Percentiles rank a stretch among this genome's conserved stretches.
These are phyloP conservation scores for Talaromyces sp. DNA, from an alignment of 2,329 filamentous ascomycete genomes.

Conservation along the genomic window DNA sequence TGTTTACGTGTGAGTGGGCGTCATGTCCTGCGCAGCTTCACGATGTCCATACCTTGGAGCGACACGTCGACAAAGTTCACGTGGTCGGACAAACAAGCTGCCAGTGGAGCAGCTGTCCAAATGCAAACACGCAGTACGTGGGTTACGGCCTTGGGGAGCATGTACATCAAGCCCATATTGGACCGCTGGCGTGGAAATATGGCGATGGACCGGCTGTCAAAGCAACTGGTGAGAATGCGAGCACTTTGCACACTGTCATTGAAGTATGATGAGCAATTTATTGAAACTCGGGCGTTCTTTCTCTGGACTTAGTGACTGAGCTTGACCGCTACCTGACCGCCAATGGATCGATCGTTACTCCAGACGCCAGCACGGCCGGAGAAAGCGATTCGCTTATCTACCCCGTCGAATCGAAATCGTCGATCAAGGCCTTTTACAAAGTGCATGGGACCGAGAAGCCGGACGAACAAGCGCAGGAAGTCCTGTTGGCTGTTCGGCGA, in stretches of 20 bases:
- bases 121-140: slow-evolving; percentile 15
- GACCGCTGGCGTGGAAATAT: slow-evolving; percentile 50
- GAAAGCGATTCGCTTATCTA: slow-evolving; percentile 32
- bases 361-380: slow-evolving; percentile 28
- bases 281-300: slow-evolving; percentile 10
- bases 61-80: slow-evolving; percentile 57
- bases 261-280: slow-evolving; percentile 19
- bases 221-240: slow-evolving; percentile 50
- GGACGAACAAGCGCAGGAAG: slow-evolving; percentile 44
- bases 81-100: slow-evolving; percentile 28
- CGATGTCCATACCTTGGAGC: slow-evolving; percentile 56
- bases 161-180: slow-evolving; percentile 50
- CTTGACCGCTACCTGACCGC: slow-evolving; percentile 48
- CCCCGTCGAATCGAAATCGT: slow-evolving; percentile 25
- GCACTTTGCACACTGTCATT: slow-evolving; percentile 12
- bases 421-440: slow-evolving; percentile 38
- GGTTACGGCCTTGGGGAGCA: slow-evolving; percentile 46
- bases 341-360: slow-evolving; percentile 45
- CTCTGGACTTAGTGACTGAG: slow-evolving; percentile 27
- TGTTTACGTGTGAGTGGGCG: slow-evolving; percentile 57
- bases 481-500: slow-evolving; percentile 42
- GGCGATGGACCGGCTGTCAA: slow-evolving; percentile 57
- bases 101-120: slow-evolving; percentile 15
- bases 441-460: slow-evolving; percentile 38
- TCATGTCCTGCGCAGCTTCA: slow-evolving; percentile 56